Evolutionary conservation across 2,329 filamentous ascomycete species (phyloP).

Genomic region (Colletotrichum sidae): DNA sequence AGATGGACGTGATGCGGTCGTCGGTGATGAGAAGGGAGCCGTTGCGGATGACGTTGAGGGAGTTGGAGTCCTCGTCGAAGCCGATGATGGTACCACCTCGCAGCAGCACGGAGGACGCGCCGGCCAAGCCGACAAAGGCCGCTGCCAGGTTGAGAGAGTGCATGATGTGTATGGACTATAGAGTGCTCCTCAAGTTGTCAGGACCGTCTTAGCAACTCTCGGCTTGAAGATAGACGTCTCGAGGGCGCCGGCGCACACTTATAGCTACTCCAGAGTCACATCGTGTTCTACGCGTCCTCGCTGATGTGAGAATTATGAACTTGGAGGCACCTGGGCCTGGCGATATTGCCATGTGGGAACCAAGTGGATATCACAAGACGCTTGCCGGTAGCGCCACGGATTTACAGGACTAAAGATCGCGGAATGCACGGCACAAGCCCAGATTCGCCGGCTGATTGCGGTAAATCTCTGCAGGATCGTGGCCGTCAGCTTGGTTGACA

Average conservation of each 20-base stretch:
- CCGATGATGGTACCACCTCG: constrained; percentile 54
- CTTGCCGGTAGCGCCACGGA: constrained; percentile 1
- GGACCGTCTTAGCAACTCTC: background rate
- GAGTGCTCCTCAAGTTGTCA: background rate
- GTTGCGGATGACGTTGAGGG: constrained; percentile 51
- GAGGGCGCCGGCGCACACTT: background rate
- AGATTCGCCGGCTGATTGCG: background rate
- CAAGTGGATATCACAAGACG: constrained; percentile 13
- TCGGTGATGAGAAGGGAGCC: constrained; percentile 53
- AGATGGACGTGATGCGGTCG: constrained; percentile 52
- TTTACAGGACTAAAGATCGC: background rate
- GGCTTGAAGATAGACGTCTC: background rate
- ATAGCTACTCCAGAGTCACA: background rate
- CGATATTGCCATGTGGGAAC: background rate
- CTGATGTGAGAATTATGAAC: constrained; percentile 6
- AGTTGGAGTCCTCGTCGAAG: constrained; percentile 49
- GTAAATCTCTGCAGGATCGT: background rate
- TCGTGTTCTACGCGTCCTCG: background rate
- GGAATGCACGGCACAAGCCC: background rate
- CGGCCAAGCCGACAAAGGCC: constrained; percentile 13
- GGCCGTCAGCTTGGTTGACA: background rate
- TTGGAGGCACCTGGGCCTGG: background rate
- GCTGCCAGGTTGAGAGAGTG: constrained; percentile 9
- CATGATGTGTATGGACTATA: constrained; percentile 10
- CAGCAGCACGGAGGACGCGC: constrained; percentile 43